These are phyloP conservation scores for Cryptococcus sp. DNA, from an alignment of 1,284 basidiomycete genomes.

Conservation along the genomic window DNA sequence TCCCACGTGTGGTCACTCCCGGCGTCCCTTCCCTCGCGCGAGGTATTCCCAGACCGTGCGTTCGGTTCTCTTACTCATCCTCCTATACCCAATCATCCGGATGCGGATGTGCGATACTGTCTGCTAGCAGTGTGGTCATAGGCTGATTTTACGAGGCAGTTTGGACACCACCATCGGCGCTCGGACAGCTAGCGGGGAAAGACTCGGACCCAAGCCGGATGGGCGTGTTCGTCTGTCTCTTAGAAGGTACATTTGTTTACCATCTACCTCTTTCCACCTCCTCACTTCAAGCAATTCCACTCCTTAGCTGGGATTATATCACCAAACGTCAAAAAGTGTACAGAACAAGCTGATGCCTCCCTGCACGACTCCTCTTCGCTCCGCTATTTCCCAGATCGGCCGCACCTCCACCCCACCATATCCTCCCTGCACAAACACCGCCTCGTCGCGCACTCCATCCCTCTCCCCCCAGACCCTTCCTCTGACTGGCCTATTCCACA, in stretches of 20 bases:
- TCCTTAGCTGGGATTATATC: no score
- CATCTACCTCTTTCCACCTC: neutral
- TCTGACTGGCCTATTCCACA: conserved; percentile 13
- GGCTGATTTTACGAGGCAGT: neutral
- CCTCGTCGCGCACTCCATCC: conserved; percentile 17
- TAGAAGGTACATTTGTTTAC: conserved; percentile 20
- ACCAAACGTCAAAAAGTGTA: no score
- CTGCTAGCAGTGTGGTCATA: no score
- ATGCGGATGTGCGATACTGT: no score
- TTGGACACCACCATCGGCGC: conserved; percentile 6
- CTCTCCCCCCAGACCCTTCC: conserved; percentile 20
- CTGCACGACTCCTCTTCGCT: neutral
- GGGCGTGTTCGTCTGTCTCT: conserved; percentile 30
- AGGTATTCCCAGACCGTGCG: conserved; percentile 27
- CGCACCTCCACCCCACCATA: conserved; percentile 30
- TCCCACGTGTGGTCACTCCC: conserved; percentile 13
- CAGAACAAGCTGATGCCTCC: neutral
- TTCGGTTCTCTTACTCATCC: neutral
- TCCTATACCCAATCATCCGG: neutral
- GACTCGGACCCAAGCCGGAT: conserved; percentile 31
- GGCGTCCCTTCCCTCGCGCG: conserved; percentile 1
- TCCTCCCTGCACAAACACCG: conserved; percentile 30
- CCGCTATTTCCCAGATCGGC: conserved; percentile 13
- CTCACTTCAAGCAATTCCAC: no score
- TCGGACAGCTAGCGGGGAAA: conserved; percentile 8